Evolutionary conservation across 2,329 filamentous ascomycete genomes (phyloP), one percentile per base, ranked within the genome.

Genomic region (Pseudopithomyces maydicus): DNA sequence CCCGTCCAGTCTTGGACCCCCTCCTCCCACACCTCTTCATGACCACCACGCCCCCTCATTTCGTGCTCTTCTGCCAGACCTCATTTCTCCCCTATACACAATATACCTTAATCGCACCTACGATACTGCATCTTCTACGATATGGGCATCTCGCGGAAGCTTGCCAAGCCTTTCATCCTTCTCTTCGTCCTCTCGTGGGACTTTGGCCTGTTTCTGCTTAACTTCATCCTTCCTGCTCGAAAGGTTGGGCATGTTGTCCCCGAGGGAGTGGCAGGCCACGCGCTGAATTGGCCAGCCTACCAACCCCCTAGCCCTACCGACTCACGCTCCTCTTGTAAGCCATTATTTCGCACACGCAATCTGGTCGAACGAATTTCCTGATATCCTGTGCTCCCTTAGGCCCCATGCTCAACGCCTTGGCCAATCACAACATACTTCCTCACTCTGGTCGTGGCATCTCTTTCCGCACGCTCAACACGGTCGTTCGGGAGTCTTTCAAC

Each of bases 101-200:
- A 33, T 10, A 46, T 47, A 19, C 29, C 29, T 36, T 36, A 2
- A 23, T 19, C 11, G 14, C 7, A 17, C 6, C 45, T 15, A 20
- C 17, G 7, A 17, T 17, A 22, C 38, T n/a, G 38, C 11, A 5
- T n/a, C 45, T 26, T 3, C 17, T n/a, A 17, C 19, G 20, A 48
- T 15, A 48, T 48, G 45, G 14, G 33, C 14, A n/a, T 48, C 20
- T 6, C 41, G 5, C 35, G 36, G 15, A 50, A 50, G 22, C 22
- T 67, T 42, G 61, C 52, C 6, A 66, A 68, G 36, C 65, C 63
- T 14, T 68, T 78, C 52, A 66, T 76, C 56, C 70, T 75, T 59
- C 56, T 76, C 22, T 70, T 72, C 32, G 72, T 78, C 50, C 69
- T 78, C 41, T 59, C 64, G 41, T 78, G 75, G 74, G 76, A 79